These are phyloP conservation scores for Gryganskiella cystojenkinii DNA, from an alignment of 192 early-diverging fungal genomes.

Conservation along the genomic window DNA sequence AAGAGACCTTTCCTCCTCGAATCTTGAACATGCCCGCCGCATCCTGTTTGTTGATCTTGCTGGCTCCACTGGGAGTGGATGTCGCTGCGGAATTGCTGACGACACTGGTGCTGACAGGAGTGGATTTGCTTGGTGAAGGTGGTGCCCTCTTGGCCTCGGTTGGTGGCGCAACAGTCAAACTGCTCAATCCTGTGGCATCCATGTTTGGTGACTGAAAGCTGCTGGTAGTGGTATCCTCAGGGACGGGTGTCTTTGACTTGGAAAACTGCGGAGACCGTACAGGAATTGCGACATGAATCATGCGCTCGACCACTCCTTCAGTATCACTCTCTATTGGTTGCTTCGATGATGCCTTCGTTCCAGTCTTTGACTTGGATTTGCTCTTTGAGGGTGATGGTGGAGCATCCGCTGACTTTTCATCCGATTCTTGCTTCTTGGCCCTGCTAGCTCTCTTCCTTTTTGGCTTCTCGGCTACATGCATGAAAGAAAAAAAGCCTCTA, in stretches of 20 bases:
- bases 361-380: neutral
- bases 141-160: slow-evolving; percentile 8
- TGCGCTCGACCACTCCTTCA: neutral
- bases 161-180: neutral
- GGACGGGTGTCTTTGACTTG: neutral
- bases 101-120: neutral
- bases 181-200: neutral
- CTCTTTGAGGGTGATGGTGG: neutral
- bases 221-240: too few relatives aligned
- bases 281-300: neutral
- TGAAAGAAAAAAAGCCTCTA: neutral
- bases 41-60: slow-evolving; percentile 39
- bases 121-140: slow-evolving; percentile 10
- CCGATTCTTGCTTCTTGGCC: slow-evolving; percentile 7
- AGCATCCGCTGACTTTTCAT: neutral
- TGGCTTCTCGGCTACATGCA: neutral
- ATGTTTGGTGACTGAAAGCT: neutral
- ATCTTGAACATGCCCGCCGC: slow-evolving; percentile 47
- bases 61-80: neutral
- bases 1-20: slow-evolving; percentile 37
- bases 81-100: neutral
- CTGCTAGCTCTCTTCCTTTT: slow-evolving; percentile 19
- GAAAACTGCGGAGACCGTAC: neutral
- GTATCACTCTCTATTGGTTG: slow-evolving; percentile 1
- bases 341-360: neutral